Conservation (phyloP, 148 eudicot species). For the Rhododendron griersonianum region DNA sequence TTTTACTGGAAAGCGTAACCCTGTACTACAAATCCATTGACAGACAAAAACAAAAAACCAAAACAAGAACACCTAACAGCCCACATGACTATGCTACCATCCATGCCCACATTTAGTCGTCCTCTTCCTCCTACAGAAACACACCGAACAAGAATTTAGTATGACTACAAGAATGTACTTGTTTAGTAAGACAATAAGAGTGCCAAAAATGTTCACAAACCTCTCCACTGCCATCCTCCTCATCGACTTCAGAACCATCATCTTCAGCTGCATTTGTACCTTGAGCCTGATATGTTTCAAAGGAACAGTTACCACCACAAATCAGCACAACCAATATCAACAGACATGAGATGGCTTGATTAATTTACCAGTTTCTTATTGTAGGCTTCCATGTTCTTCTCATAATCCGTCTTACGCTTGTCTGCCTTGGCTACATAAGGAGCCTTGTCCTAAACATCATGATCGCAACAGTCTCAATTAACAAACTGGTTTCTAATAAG, state of each 20-base stretch:
- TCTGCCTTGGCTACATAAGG: constrained; percentile 30
- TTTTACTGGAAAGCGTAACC: neutral
- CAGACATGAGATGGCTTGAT: neutral
- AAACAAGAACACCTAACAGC: neutral
- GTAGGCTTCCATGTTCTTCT: constrained; percentile 25
- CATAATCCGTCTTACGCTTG: constrained; percentile 30
- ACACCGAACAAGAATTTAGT: neutral
- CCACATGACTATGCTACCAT: constrained; percentile 3
- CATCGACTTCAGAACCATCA: constrained; percentile 38
- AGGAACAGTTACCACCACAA: neutral
- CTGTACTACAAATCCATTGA: neutral
- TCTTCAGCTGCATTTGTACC: constrained; percentile 22
- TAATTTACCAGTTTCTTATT: constrained; percentile 22
- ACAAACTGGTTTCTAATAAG: neutral
- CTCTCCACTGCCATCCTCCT: constrained; percentile 38
- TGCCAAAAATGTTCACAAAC: neutral
- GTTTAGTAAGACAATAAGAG: neutral
- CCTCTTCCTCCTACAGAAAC: constrained; percentile 5
- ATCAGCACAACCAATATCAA: neutral
- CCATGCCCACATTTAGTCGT: neutral
- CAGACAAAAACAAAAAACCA: neutral
- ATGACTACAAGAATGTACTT: neutral
- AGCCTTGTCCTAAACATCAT: constrained; percentile 30
- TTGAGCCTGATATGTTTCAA: constrained; percentile 14
- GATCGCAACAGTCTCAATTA: neutral